Evolutionary conservation across 2,329 filamentous ascomycete species (phyloP).

Genomic region (Dothidotthia symphoricarpi): DNA sequence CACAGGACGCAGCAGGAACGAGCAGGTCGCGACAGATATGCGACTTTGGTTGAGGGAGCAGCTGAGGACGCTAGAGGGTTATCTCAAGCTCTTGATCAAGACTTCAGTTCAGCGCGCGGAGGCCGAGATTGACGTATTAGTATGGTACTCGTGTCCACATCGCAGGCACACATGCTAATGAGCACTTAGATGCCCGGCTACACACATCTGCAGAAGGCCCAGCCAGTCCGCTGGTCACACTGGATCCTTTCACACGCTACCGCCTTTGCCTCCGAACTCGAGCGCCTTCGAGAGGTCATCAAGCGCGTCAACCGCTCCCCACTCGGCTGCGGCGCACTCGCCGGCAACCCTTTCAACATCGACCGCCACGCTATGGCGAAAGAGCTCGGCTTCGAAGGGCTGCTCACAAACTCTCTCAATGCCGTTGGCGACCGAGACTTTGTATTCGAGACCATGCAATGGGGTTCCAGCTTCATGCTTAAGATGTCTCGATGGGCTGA

Average conservation of each 20-base stretch:
- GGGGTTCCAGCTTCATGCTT: slow-evolving; percentile 73
- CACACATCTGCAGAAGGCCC: slow-evolving; percentile 80
- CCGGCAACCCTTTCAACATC: slow-evolving; percentile 79
- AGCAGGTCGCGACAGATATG: slow-evolving; percentile 89
- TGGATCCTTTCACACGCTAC: slow-evolving; percentile 76
- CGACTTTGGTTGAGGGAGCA: slow-evolving; percentile 81
- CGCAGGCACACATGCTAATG: background rate
- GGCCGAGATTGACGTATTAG: slow-evolving; percentile 67
- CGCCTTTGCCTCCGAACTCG: slow-evolving; percentile 70
- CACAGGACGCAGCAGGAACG: slow-evolving; percentile 81
- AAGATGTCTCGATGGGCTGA: slow-evolving; percentile 80
- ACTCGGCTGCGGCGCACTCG: slow-evolving; percentile 73
- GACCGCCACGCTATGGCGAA: slow-evolving; percentile 75
- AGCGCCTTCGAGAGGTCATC: slow-evolving; percentile 71
- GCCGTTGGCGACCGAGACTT: slow-evolving; percentile 79
- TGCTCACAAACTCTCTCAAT: slow-evolving; percentile 75
- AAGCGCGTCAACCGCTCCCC: slow-evolving; percentile 70
- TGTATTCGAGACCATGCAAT: slow-evolving; percentile 76
- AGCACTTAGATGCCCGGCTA: slow-evolving; percentile 71
- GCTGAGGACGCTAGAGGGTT: slow-evolving; percentile 66
- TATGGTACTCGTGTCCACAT: slow-evolving; percentile 6
- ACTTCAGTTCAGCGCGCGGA: slow-evolving; percentile 69
- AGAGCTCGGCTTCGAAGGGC: slow-evolving; percentile 75
- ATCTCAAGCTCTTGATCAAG: slow-evolving; percentile 67
- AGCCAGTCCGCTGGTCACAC: slow-evolving; percentile 78